A percentile compares a stretch with the other conserved stretches of the same genome.
phyloP scores from a whole-genome alignment of 78 protist genomes.

The Dictyostelium firmibasis region DNA sequence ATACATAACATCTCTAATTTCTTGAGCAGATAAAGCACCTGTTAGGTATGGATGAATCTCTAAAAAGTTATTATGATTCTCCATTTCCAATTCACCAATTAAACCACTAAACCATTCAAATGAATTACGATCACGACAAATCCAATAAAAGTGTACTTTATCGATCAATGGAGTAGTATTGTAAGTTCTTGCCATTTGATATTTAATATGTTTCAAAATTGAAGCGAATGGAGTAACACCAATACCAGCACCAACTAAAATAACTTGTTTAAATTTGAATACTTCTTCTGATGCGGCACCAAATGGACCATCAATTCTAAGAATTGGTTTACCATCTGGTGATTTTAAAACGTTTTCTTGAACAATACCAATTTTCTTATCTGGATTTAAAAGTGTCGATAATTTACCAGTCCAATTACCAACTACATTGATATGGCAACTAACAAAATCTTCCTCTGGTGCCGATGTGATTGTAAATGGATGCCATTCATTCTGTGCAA shows the following conservation, averaged over 20 bases:
- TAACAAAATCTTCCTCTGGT: constrained; percentile 90
- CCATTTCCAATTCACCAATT: constrained; percentile 80
- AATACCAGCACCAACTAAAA: constrained; percentile 93
- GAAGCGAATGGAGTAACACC: constrained; percentile 97
- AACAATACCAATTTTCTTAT: constrained; percentile 68
- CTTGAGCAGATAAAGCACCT: constrained; percentile 80
- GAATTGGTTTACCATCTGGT: constrained; percentile 80
- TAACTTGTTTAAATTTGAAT: constrained; percentile 81
- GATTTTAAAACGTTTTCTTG: constrained; percentile 81
- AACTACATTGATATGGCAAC: constrained; percentile 89
- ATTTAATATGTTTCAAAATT: constrained; percentile 79
- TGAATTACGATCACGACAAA: constrained; percentile 82
- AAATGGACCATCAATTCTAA: constrained; percentile 95
- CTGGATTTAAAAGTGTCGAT: constrained; percentile 77
- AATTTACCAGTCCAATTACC: constrained; percentile 86
- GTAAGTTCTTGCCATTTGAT: constrained; percentile 37
- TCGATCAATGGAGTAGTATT: constrained; percentile 39
- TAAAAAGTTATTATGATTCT: constrained; percentile 69
- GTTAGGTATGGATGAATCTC: constrained; percentile 87
- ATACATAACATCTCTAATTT: constrained; percentile 84
- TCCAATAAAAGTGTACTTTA: constrained; percentile 89
- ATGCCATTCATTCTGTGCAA: constrained; percentile 92
- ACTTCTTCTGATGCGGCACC: constrained; percentile 92
- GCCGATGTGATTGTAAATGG: constrained; percentile 95
- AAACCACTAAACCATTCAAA: constrained; percentile 88